phyloP scores from a whole-genome alignment of 495 filamentous ascomycete genomes.

The Rhypophila decipiens region DNA sequence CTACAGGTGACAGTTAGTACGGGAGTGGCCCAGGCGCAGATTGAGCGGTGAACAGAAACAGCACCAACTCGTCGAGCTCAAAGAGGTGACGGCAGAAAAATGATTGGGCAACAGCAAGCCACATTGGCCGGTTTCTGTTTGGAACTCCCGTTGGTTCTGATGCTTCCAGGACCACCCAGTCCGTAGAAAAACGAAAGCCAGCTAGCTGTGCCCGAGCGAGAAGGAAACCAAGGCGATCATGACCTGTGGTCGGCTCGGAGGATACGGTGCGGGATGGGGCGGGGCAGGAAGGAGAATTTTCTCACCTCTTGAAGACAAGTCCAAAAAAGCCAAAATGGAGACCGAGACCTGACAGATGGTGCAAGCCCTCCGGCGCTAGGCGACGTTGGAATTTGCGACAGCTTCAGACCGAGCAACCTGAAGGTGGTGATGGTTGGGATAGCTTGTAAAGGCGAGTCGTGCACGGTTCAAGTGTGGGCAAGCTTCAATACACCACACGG shows the following conservation, averaged over 20 bases:
- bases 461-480: constrained; percentile 19
- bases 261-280: neutral
- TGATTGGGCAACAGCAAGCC: constrained; percentile 14
- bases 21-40: neutral
- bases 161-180: neutral
- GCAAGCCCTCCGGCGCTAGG: neutral
- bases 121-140: constrained; percentile 2
- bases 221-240: too few relatives aligned
- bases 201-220: too few relatives aligned
- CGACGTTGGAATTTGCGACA: neutral
- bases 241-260: too few relatives aligned
- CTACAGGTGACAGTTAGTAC: neutral
- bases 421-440: neutral
- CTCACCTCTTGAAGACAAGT: neutral
- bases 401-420: neutral
- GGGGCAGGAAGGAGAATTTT: constrained; percentile 2
- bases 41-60: constrained; percentile 18
- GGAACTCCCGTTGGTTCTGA: neutral
- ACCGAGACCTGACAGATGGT: neutral
- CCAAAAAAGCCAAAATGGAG: neutral
- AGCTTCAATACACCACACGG: too few relatives aligned
- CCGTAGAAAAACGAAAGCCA: too few relatives aligned
- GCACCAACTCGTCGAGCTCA: neutral
- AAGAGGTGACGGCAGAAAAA: constrained; percentile 4
- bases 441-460: constrained; percentile 12